These are phyloP conservation scores for Monosporascus sp. DNA, from an alignment of 2,329 filamentous ascomycete genomes.

Conservation along the genomic window DNA sequence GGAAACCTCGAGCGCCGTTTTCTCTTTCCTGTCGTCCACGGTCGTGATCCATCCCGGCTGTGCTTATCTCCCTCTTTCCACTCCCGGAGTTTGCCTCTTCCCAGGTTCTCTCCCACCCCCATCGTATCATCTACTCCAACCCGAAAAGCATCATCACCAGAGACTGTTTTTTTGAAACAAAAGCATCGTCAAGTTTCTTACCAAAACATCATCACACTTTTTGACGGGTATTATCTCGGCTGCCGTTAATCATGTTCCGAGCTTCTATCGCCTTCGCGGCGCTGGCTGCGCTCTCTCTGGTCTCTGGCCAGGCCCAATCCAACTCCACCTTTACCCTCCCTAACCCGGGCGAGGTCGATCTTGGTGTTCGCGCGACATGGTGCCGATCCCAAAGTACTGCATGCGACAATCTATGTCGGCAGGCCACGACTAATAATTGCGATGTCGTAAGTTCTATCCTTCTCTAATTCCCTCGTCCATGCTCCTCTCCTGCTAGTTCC, in stretches of 20 bases:
- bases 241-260: constrained; percentile 19
- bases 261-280: constrained; percentile 32
- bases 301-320: constrained; percentile 34
- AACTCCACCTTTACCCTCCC: constrained; percentile 39
- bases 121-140: neutral
- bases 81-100: too few relatives aligned
- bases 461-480: neutral
- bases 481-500: neutral
- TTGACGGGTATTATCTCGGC: neutral
- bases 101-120: neutral
- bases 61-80: too few relatives aligned
- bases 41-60: neutral
- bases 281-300: constrained; percentile 38
- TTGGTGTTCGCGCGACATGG: constrained; percentile 36
- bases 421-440: constrained; percentile 38
- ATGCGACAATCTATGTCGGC: constrained; percentile 43
- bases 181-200: constrained; percentile 2
- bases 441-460: constrained; percentile 33
- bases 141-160: neutral
- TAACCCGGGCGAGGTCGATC: constrained; percentile 29
- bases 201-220: neutral
- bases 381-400: constrained; percentile 46
- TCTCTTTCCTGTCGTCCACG: neutral
- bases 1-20: too few relatives aligned
- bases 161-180: neutral